phyloP scores from a whole-genome alignment of 1,139 yeast species.

The Pichia sp. region DNA sequence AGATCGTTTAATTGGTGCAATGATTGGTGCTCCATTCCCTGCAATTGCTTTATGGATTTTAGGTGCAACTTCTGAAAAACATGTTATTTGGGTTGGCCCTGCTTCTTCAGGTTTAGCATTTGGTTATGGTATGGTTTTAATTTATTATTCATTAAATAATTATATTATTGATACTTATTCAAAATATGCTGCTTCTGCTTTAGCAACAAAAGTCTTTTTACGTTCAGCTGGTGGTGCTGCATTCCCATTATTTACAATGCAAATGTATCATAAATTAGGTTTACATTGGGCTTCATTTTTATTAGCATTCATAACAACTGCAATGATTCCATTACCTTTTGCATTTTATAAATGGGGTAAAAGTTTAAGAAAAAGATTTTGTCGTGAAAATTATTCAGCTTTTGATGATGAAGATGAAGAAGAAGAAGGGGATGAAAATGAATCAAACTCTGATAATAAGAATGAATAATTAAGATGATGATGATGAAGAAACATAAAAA shows the following conservation, averaged over 20 bases:
- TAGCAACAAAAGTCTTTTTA: slow-evolving; percentile 83
- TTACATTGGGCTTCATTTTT: slow-evolving; percentile 81
- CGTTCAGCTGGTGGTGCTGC: slow-evolving; percentile 89
- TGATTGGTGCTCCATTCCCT: slow-evolving; percentile 87
- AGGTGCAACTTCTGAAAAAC: slow-evolving; percentile 80
- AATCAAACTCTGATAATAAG: too few species aligned
- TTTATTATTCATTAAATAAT: slow-evolving; percentile 81
- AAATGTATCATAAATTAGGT: slow-evolving; percentile 71
- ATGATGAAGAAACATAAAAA: too few species aligned
- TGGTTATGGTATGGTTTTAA: slow-evolving; percentile 88
- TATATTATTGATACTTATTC: slow-evolving; percentile 86
- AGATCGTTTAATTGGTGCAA: slow-evolving; percentile 81
- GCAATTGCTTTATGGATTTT: slow-evolving; percentile 80
- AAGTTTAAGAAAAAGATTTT: slow-evolving; percentile 53
- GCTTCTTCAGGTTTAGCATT: slow-evolving; percentile 85
- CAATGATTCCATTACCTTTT: slow-evolving; percentile 79
- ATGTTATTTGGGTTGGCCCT: slow-evolving; percentile 90
- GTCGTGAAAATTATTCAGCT: slow-evolving; percentile 58
- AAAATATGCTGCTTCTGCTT: slow-evolving; percentile 82
- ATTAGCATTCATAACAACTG: slow-evolving; percentile 76
- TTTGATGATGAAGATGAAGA: slow-evolving; percentile 22
- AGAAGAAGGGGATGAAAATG: not conserved
- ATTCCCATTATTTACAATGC: slow-evolving; percentile 73
- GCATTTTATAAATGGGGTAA: slow-evolving; percentile 69
- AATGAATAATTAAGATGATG: too few species aligned